These are phyloP conservation scores for Alnus glutinosa DNA, from an alignment of 306 rosid species.

Conservation along the genomic window DNA sequence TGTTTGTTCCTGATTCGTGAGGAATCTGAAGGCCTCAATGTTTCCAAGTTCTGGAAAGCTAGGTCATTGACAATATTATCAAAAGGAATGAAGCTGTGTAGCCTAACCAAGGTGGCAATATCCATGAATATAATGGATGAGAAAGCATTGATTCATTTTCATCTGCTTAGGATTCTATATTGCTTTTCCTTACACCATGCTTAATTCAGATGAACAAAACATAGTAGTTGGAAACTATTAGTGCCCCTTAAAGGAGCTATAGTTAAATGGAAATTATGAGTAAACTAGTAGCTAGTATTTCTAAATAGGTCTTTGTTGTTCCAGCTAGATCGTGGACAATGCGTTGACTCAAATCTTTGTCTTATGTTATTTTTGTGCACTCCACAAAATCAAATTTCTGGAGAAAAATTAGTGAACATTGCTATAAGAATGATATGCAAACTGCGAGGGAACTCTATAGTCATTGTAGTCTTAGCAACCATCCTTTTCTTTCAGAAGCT, in stretches of 20 bases:
- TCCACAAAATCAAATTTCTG: background rate
- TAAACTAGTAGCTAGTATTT: background rate
- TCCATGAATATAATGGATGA: background rate
- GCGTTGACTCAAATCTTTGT: background rate
- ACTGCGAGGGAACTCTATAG: background rate
- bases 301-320: background rate
- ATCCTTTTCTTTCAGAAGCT: background rate
- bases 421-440: background rate
- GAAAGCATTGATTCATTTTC: background rate
- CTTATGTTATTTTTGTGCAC: background rate
- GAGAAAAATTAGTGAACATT: background rate
- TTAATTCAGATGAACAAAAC: background rate
- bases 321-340: background rate
- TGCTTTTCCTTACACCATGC: constrained; percentile 1
- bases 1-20: background rate
- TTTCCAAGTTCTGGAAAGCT: background rate
- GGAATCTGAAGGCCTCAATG: background rate
- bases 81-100: background rate
- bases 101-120: background rate
- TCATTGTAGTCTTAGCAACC: background rate
- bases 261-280: background rate
- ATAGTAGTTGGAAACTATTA: background rate
- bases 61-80: background rate
- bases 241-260: background rate
- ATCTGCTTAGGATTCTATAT: background rate